Base-by-base conservation (phyloP, 768 basidiomycete species). In the Cubamyces lactineus region DNA sequence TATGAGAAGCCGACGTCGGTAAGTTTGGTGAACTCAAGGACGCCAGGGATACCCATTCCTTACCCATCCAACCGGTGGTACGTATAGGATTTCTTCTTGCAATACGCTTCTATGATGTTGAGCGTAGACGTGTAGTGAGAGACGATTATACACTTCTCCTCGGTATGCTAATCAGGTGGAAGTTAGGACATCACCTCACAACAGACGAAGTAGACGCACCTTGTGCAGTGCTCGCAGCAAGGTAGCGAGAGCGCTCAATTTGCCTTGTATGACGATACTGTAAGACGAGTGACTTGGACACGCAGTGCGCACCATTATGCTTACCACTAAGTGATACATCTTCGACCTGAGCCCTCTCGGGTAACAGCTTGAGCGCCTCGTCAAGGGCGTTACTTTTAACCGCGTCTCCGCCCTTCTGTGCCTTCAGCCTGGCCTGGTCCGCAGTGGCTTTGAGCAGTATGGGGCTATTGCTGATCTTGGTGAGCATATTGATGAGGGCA, bases 71-170 rank as follows among this genome's bases (percentile, higher is more conserved):
- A 81, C 2, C 97, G 86, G 64, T 89, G 84, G 70, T 84, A 92
- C 0, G 88, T 87, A 72, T 94, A 98, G 11, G 79, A 77, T 67
- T 82, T 85, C 64, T 82, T 85, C 73, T 86, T 84, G 77, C 95
- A 96, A 66, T 87, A 91, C 3, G 85, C 85, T 76, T 98, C 94
- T 30, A 99, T 78, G 58, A 99, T 85, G 70, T 98, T 92, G 55
- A 99, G 85, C 1, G 96, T 97, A 5, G 91, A 89, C 0, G 96
- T 98, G 70, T 91, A 99, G 72, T 98, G 96, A n/a, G 95, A 98
- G 38, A 96, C 92, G 43, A 99, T 76, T 38, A 98, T 90, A 68
- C 94, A 91, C 83, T 99, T 99, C 76, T 99, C 96, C 42, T 91
- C 87, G 0, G 92, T 94, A 39, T 79, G 77, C 87, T 92, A 13